A percentile compares a stretch with the other conserved stretches of the same genome.
Evolutionary conservation across 345 rosid genomes (phyloP).

Genomic region (Dimocarpus longan): DNA sequence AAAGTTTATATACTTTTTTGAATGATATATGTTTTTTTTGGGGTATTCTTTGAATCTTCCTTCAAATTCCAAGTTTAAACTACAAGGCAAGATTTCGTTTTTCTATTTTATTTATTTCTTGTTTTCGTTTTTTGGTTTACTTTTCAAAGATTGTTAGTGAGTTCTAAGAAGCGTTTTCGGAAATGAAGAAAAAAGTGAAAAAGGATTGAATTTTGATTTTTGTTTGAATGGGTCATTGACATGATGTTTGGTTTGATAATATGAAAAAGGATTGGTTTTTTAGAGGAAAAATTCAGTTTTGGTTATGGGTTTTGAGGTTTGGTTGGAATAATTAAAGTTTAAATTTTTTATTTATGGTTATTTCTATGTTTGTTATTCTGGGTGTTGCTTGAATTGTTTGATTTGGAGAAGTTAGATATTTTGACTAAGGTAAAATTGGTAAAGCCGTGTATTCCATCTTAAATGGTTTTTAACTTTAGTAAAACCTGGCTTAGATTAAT

Average conservation of each 20-base stretch:
- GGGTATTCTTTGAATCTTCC: conserved; percentile 37
- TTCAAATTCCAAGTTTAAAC: conserved; percentile 31
- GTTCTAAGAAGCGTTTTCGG: background rate
- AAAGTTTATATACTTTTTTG: background rate
- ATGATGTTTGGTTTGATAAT: conserved; percentile 2
- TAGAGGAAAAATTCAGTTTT: background rate
- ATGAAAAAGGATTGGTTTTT: background rate
- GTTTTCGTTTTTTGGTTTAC: background rate
- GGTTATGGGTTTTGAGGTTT: conserved; percentile 1
- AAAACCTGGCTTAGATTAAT: background rate
- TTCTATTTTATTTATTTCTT: background rate
- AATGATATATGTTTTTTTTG: background rate
- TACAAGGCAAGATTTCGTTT: conserved; percentile 27
- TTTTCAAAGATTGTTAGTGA: background rate
- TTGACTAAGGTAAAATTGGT: conserved; percentile 23
- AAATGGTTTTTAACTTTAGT: conserved; percentile 5
- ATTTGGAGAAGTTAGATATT: background rate
- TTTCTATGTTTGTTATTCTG: background rate
- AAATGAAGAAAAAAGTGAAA: conserved; percentile 8
- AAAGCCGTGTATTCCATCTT: background rate
- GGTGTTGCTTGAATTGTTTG: conserved; percentile 4
- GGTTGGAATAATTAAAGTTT: background rate
- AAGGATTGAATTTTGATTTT: conserved; percentile 2
- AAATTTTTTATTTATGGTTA: background rate
- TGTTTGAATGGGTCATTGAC: background rate